Base-by-base conservation (phyloP, 257 asterid species). In the Echites panduratus region DNA sequence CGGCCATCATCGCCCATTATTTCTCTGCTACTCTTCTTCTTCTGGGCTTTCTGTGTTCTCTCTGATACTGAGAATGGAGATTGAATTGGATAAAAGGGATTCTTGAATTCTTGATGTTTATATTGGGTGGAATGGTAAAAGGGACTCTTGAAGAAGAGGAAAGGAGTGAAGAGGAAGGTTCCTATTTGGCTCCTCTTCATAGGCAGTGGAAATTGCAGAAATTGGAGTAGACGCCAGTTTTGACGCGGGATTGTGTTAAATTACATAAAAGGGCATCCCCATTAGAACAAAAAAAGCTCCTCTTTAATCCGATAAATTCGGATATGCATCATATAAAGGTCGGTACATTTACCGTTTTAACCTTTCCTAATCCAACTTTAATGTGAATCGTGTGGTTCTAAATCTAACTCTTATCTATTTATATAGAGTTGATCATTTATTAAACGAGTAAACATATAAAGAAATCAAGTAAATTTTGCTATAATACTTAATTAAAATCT, bases 231-330 rank as follows among this genome's bases (percentile, higher is more conserved):
- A 81, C 85, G 88, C 81, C 84, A 74, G 59, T 50, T 77, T 84
- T 85, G 87, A 87, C 93, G 91, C 85, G 93, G 86, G 73, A 68
- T 70, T 26, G 1, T 19, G 9, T 9, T 14, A 75, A 87, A 85
- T 84, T 79, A 83, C 91, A 26, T 0, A 77, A 82, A 80, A 5
- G 85, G 66, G 1, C 67, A 12, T 1, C 1, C 7, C 0, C 3
- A 32, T 32, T 32, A 32, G 38, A 32, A 3, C 1, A 32, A 1
- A 1, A 32, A 32, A 32, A 32, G 38, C 38, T 32, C 38, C 3
- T 1, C 38, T 3, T 1, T 32, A 32, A 32, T 3, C 38, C 38
- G 3, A 32, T 3, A 32, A 32, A 32, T 32, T 32, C 38, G 38
- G 38, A n/a, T n/a, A n/a, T n/a, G n/a, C n/a, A n/a, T n/a, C n/a